Percentiles rank a stretch among this genome's conserved stretches.
Evolutionary conservation across 108 stramenopile species (phyloP).

Genomic region (Parietichytrium sp.): DNA sequence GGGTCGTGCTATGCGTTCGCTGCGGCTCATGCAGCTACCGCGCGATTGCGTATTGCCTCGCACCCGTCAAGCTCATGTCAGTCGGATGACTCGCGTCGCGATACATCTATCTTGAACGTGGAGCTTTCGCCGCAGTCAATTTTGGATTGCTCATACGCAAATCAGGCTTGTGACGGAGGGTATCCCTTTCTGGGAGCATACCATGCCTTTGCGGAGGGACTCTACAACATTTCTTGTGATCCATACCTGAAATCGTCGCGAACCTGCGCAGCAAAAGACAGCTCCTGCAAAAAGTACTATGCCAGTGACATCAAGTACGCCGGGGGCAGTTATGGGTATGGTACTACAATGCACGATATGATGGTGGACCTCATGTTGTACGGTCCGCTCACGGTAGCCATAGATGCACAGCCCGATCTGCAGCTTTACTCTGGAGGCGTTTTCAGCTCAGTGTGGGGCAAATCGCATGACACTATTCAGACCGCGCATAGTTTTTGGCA

Average conservation of each 20-base stretch:
- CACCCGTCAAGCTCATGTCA: background rate
- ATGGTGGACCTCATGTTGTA: slow-evolving; percentile 32
- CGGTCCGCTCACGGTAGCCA: background rate
- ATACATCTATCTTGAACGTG: background rate
- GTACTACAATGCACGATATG: background rate
- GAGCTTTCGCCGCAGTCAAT: background rate
- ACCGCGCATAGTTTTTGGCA: background rate
- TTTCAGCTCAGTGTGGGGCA: background rate
- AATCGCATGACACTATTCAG: background rate
- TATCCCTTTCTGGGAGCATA: slow-evolving; percentile 4
- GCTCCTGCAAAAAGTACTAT: background rate
- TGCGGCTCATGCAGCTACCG: background rate
- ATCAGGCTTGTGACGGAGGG: background rate
- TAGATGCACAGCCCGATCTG: background rate
- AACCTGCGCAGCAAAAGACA: background rate
- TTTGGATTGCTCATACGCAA: slow-evolving; percentile 10
- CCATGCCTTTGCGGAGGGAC: slow-evolving; percentile 9
- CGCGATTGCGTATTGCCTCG: background rate
- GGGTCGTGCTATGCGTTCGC: slow-evolving; percentile 23
- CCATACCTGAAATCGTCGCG: background rate
- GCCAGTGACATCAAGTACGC: background rate
- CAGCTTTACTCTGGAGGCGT: background rate
- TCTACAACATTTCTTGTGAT: background rate
- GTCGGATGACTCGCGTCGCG: too few relatives aligned
- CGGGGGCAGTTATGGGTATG: background rate